Conservation (phyloP, 2,329 filamentous ascomycete genomes). For the Pyrenophora tritici-repentis region DNA sequence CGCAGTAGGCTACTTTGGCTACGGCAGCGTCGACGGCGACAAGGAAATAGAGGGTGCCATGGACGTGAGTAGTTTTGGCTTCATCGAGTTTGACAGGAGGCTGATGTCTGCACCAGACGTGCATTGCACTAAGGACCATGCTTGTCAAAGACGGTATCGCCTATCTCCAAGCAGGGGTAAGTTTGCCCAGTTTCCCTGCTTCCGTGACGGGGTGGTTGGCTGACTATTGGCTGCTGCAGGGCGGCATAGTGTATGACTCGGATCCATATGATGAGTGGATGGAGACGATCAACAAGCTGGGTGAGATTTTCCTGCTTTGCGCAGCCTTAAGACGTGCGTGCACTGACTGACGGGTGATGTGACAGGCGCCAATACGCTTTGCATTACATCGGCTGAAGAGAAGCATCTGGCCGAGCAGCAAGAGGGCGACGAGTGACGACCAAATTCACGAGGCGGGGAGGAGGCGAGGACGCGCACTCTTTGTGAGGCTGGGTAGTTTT, state of each 20-base stretch:
- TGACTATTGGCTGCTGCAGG: conserved; percentile 33
- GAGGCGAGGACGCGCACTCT: conserved; percentile 26
- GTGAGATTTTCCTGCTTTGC: conserved; percentile 43
- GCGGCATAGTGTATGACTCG: conserved; percentile 64
- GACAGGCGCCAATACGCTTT: conserved; percentile 75
- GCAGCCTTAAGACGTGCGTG: conserved; percentile 3
- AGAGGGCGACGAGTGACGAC: conserved; percentile 26
- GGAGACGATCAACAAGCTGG: conserved; percentile 96
- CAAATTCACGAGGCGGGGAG: too few species aligned
- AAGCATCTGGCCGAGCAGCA: conserved; percentile 60
- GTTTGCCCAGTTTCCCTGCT: conserved; percentile 54
- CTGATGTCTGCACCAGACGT: conserved; percentile 50
- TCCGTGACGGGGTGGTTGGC: conserved; percentile 10
- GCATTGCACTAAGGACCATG: conserved; percentile 87
- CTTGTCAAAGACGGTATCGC: conserved; percentile 87
- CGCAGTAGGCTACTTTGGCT: conserved; percentile 96
- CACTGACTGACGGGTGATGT: conserved; percentile 25
- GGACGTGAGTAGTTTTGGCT: conserved; percentile 60
- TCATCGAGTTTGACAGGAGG: conserved; percentile 21
- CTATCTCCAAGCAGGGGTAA: conserved; percentile 84
- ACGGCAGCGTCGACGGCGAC: conserved; percentile 69
- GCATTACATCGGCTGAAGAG: conserved; percentile 82
- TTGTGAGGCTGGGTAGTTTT: conserved; percentile 36
- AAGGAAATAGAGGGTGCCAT: conserved; percentile 77
- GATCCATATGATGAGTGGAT: conserved; percentile 90